Conservation (phyloP, 768 basidiomycete species). For the Kwoniella shandongensis region DNA sequence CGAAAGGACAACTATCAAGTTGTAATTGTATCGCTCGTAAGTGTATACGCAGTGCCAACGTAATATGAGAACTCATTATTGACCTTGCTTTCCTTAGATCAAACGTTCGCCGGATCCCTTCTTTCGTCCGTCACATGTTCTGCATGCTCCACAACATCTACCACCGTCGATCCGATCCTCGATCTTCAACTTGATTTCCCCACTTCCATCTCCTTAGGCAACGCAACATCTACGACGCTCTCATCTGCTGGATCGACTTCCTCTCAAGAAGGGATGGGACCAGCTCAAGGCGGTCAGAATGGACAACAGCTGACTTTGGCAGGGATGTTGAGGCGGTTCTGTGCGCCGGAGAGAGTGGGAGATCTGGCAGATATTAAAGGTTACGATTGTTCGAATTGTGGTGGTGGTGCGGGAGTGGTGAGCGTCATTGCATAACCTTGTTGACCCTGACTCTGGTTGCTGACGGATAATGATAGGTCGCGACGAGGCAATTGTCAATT, state of each 20-base stretch:
- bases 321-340: conserved; percentile 71
- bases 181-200: conserved; percentile 86
- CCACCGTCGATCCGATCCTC: conserved; percentile 81
- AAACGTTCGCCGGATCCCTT: conserved; percentile 79
- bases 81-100: conserved; percentile 54
- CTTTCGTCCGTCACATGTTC: conserved; percentile 89
- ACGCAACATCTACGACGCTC: conserved; percentile 1
- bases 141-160: conserved; percentile 73
- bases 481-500: conserved; percentile 81
- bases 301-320: conserved; percentile 62
- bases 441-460: background rate
- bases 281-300: conserved; percentile 2
- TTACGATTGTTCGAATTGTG: conserved; percentile 81
- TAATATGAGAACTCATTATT: no score
- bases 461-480: conserved; percentile 59
- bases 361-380: conserved; percentile 59
- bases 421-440: conserved; percentile 13
- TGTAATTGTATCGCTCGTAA: conserved; percentile 82
- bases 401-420: conserved; percentile 45
- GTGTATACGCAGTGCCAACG: no score
- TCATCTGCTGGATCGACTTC: conserved; percentile 9
- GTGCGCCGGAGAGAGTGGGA: conserved; percentile 74
- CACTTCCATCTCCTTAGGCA: conserved; percentile 21
- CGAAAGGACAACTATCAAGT: conserved; percentile 72
- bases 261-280: conserved; percentile 55